Evolutionary conservation across 2,329 filamentous ascomycete species (phyloP).

Genomic region (Colletotrichum simmondsii): DNA sequence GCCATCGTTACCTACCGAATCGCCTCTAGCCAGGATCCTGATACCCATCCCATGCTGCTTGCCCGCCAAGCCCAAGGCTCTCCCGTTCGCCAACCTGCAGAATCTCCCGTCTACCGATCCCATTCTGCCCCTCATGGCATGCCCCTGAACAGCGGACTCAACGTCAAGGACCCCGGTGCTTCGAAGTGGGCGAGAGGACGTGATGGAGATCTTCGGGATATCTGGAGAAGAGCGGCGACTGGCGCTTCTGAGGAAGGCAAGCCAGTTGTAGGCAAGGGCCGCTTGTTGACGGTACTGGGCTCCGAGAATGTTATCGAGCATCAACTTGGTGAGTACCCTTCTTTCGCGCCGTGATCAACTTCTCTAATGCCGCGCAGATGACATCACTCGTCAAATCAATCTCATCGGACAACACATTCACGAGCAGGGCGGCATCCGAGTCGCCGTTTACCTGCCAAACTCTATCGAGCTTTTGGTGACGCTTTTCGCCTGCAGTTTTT

Average conservation of each 20-base stretch:
- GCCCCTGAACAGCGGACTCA: conserved; percentile 79
- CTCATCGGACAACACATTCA: conserved; percentile 83
- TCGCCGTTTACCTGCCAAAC: conserved; percentile 93
- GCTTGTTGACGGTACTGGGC: conserved; percentile 83
- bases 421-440: conserved; percentile 76
- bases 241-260: conserved; percentile 73
- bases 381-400: conserved; percentile 87
- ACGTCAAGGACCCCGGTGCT: conserved; percentile 82
- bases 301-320: conserved; percentile 80
- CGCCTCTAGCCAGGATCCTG: conserved; percentile 80
- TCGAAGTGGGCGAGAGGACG: conserved; percentile 86
- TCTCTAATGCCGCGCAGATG: conserved; percentile 55
- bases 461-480: conserved; percentile 86
- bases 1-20: conserved; percentile 77
- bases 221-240: conserved; percentile 81
- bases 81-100: conserved; percentile 82
- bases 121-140: conserved; percentile 87
- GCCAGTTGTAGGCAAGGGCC: conserved; percentile 69
- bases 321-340: conserved; percentile 60
- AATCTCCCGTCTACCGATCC: conserved; percentile 89
- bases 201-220: conserved; percentile 89
- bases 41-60: conserved; percentile 91
- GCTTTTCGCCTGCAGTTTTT: conserved; percentile 91
- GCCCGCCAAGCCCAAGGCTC: conserved; percentile 84
- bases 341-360: not conserved